These are phyloP conservation scores for Dothideomycetes sp. DNA, from an alignment of 2,329 filamentous ascomycete genomes.

Conservation along the genomic window DNA sequence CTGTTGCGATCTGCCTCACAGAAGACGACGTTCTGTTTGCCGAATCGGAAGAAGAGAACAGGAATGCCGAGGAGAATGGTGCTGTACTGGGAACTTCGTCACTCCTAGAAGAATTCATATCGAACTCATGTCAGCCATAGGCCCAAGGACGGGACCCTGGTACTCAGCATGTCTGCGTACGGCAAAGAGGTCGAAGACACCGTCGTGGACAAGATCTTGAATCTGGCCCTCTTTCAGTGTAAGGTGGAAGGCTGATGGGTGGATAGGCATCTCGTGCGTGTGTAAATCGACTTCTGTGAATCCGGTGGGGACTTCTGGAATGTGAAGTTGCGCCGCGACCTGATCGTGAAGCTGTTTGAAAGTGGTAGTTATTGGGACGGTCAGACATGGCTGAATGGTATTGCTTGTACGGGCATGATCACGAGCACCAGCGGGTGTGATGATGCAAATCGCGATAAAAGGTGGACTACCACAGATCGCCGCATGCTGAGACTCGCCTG, in stretches of 20 bases:
- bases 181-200: not conserved
- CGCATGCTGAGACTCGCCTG: not conserved
- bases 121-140: no score
- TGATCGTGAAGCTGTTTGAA: not conserved
- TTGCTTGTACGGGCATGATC: not conserved
- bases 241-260: not conserved
- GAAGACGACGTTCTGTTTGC: no score
- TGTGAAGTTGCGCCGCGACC: not conserved
- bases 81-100: no score
- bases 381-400: not conserved
- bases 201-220: not conserved
- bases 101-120: no score
- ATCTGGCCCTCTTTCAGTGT: not conserved
- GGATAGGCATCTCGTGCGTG: not conserved
- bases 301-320: not conserved
- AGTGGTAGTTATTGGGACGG: not conserved
- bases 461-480: not conserved
- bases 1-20: no score
- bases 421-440: not conserved
- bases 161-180: not conserved
- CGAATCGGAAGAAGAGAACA: no score
- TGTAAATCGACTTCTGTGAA: not conserved
- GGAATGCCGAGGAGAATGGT: no score
- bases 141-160: no score
- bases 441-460: not conserved